A percentile compares a stretch with the other conserved stretches of the same genome.
These are phyloP conservation scores for Candida ipomoeae DNA, from an alignment of 805 yeast genomes.

Conservation along the genomic window DNA sequence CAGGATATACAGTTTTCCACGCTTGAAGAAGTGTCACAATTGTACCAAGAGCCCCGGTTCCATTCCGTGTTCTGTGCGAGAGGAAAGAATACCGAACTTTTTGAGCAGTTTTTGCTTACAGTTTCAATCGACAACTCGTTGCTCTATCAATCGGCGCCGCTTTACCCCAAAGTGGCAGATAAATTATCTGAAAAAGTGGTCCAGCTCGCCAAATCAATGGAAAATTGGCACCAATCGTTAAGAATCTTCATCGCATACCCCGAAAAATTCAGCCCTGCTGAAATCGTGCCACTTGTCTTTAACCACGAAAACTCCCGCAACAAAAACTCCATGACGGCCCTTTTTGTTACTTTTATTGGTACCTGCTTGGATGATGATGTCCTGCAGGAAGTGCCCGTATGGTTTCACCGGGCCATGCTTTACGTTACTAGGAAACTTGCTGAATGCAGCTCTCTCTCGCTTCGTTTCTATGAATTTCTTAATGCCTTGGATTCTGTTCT, in stretches of 20 bases:
- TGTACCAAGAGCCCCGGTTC: not conserved
- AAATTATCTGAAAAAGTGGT: conserved; percentile 10
- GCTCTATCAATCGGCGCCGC: conserved; percentile 13
- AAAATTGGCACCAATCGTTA: conserved; percentile 19
- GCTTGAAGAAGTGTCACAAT: not conserved
- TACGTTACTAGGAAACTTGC: conserved; percentile 64
- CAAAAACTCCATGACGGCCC: conserved; percentile 28
- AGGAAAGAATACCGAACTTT: not conserved
- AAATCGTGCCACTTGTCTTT: conserved; percentile 21
- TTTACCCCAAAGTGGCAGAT: conserved; percentile 9
- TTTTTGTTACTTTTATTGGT: conserved; percentile 27
- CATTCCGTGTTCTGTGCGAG: not conserved
- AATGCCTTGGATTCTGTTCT: conserved; percentile 16
- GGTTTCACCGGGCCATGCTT: conserved; percentile 58
- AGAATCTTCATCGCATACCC: conserved; percentile 14
- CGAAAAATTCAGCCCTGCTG: conserved; percentile 10
- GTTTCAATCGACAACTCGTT: conserved; percentile 8
- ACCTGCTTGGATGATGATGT: conserved; percentile 12
- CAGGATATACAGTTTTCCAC: conserved; percentile 1
- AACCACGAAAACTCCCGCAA: conserved; percentile 16
- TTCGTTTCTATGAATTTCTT: conserved; percentile 31
- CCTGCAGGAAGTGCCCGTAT: conserved; percentile 31
- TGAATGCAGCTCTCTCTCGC: conserved; percentile 34
- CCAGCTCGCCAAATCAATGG: conserved; percentile 15
- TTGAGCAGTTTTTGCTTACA: not conserved